Evolutionary conservation across 495 filamentous ascomycete species (phyloP), one percentile per base, ranked within the genome.

Genomic region (Daldinia vernicosa): DNA sequence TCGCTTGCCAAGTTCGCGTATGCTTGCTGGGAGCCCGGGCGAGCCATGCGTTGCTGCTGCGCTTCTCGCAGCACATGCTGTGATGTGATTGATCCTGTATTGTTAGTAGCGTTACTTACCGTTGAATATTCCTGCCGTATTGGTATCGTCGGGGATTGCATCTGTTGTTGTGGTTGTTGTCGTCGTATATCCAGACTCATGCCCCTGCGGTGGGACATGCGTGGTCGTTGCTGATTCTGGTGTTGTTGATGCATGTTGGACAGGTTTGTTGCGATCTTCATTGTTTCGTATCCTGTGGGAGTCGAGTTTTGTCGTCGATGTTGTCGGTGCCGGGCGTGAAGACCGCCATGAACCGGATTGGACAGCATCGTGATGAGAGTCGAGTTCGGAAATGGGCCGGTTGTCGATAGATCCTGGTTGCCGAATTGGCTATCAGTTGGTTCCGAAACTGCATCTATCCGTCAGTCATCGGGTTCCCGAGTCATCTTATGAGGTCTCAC

Each of bases 291-390:
- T 71, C 84, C 86, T 64, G 87, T 87, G 63, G 93, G 93, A 75
- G 92, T 95, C 74, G 93, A 97, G 75, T 93, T 90, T 83, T 95
- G 93, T 78, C 93, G 92, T 77, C 92, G 88, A 81, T 97, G 93
- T 83, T 88, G 88, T 77, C 88, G 87, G 76, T 88, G 88, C 80
- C 89, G 90, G 73, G 84, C 82, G 70, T 92, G 88, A 80, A 91
- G 84, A 82, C 80, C 88, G 79, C 84, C 87, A 17, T 76, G 64
- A 62, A 74, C 67, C 70, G 88, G 85, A 82, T 91, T 88, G 78
- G 91, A 91, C 88, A 94, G 87, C 92, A 95, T 94, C 78, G 82
- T 86, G 79, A 80, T 85, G 84, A 71, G 84, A 81, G 86, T 81
- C 63, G 87, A 89, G 86, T 86, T 86, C 87, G 87, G 86, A 85